Conservation (phyloP, 495 filamentous ascomycete species). For the Chlorociboria aeruginascens region DNA sequence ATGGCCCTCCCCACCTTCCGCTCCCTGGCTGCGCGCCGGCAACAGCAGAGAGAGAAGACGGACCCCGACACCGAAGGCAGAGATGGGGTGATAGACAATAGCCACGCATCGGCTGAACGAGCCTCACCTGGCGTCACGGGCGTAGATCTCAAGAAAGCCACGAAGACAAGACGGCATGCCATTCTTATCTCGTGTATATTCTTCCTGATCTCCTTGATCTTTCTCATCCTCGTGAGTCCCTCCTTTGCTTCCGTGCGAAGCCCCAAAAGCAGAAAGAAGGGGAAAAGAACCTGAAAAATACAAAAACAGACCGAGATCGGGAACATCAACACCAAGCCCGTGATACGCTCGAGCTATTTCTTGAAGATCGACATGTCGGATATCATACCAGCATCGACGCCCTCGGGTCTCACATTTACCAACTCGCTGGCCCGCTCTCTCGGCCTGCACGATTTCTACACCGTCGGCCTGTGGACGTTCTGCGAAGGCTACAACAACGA, state of each 20-base stretch:
- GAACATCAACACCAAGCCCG: conserved; percentile 45
- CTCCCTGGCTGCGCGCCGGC: conserved; percentile 9
- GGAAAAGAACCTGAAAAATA: not conserved
- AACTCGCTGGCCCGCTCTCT: conserved; percentile 83
- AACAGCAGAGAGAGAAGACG: conserved; percentile 7
- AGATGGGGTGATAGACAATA: conserved; percentile 6
- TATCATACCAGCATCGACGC: conserved; percentile 69
- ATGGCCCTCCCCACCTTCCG: conserved; percentile 23
- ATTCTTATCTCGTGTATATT: conserved; percentile 51
- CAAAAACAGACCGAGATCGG: conserved; percentile 49
- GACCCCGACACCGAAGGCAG: not conserved
- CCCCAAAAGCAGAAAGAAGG: too few species aligned
- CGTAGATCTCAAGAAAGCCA: conserved; percentile 37
- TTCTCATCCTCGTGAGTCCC: conserved; percentile 52
- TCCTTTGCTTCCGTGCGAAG: not conserved
- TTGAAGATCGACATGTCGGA: conserved; percentile 72
- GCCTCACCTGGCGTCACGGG: conserved; percentile 5
- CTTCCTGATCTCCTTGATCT: conserved; percentile 62
- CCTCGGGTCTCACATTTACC: conserved; percentile 15
- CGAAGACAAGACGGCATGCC: conserved; percentile 39
- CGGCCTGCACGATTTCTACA: conserved; percentile 88
- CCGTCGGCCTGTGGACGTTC: conserved; percentile 81
- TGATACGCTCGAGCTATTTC: conserved; percentile 64
- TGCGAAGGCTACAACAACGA: conserved; percentile 70
- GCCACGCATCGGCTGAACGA: conserved; percentile 1